Evolutionary conservation across 2,329 filamentous ascomycete species (phyloP).

Genomic region (Calonectria hawksworthii): DNA sequence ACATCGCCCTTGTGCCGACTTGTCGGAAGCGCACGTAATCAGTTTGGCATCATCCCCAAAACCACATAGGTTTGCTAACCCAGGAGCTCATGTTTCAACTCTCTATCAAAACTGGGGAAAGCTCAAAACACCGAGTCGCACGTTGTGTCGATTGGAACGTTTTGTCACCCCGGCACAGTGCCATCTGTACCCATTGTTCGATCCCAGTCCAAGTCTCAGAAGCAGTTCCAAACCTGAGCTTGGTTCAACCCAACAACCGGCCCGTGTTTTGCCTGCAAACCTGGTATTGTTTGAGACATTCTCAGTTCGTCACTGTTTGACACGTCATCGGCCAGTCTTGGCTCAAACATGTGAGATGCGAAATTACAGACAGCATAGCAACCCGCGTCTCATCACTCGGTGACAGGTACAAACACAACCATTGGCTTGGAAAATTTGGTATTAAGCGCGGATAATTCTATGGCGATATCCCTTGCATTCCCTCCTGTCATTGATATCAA

Average conservation of each 20-base stretch:
- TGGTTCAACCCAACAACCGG: neutral
- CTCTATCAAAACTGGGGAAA: too few relatives aligned
- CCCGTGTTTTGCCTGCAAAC: neutral
- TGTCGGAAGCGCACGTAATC: neutral
- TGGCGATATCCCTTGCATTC: constrained; percentile 31
- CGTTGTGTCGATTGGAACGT: neutral
- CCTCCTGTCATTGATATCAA: constrained; percentile 35
- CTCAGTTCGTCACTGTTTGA: neutral
- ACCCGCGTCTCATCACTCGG: neutral
- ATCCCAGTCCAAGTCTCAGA: neutral
- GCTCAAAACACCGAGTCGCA: neutral
- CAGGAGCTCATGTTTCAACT: too few relatives aligned
- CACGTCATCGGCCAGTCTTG: neutral
- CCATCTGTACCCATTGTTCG: neutral
- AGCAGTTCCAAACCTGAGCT: neutral
- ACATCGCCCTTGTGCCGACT: neutral
- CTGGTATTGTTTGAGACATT: neutral
- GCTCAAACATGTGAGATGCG: neutral
- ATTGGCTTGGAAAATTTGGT: constrained; percentile 5
- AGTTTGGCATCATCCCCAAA: neutral
- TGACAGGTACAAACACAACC: neutral
- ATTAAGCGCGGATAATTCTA: constrained; percentile 19
- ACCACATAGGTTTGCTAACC: neutral
- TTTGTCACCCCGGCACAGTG: neutral
- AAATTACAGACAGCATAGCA: neutral